Evolutionary conservation across 2,329 filamentous ascomycete genomes (phyloP).

Genomic region (Fulvia fulva): DNA sequence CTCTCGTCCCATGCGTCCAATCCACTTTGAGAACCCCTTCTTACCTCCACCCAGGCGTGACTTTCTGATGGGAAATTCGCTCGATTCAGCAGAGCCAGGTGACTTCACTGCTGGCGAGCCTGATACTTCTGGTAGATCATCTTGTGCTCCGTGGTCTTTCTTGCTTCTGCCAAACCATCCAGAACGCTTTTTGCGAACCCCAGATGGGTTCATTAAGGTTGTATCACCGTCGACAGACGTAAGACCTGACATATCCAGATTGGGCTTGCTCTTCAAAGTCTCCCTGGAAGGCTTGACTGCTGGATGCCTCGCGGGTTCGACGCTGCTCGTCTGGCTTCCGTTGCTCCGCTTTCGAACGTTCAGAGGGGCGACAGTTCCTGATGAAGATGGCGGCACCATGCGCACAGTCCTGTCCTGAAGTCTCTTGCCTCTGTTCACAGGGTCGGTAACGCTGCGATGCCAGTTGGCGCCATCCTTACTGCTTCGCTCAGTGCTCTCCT

Average conservation of each 20-base stretch:
- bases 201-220: constrained; percentile 20
- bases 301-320: constrained; percentile 11
- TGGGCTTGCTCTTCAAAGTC: constrained; percentile 17
- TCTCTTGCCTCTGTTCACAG: constrained; percentile 32
- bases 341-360: constrained; percentile 51
- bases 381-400: constrained; percentile 52
- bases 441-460: constrained; percentile 42
- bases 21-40: constrained; percentile 49
- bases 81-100: constrained; percentile 32
- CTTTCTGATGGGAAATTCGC: constrained; percentile 44
- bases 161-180: constrained; percentile 42
- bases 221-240: constrained; percentile 30
- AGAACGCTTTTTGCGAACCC: constrained; percentile 43
- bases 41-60: constrained; percentile 36
- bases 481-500: constrained; percentile 41
- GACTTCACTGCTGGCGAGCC: constrained; percentile 25
- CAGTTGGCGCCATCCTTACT: constrained; percentile 35
- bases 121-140: constrained; percentile 2
- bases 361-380: constrained; percentile 48
- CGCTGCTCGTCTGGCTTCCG: constrained; percentile 27
- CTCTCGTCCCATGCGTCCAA: constrained; percentile 47
- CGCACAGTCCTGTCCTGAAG: constrained; percentile 49
- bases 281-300: constrained; percentile 21
- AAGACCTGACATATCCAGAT: constrained; percentile 20
- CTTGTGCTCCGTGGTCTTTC: constrained; percentile 20